phyloP scores from a whole-genome alignment of 2,329 filamentous ascomycete genomes.

The Penicillium sp. region DNA sequence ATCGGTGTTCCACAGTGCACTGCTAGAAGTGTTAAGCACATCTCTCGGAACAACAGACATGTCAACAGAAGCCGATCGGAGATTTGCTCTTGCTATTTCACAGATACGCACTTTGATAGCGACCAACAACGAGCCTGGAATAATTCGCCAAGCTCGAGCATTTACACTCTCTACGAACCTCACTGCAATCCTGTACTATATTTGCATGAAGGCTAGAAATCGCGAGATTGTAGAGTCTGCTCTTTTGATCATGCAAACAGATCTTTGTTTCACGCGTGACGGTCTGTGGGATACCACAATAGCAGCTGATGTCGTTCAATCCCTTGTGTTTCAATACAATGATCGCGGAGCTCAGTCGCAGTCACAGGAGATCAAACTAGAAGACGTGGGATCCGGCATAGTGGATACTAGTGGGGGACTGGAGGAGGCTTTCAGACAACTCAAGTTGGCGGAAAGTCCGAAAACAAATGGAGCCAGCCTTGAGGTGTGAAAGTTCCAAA shows the following conservation, averaged over 20 bases:
- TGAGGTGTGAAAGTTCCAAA: too few species aligned
- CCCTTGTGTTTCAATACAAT: neutral
- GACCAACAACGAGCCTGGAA: neutral
- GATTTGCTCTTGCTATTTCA: neutral
- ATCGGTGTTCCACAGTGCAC: neutral
- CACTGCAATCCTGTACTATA: constrained; percentile 25
- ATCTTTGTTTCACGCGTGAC: constrained; percentile 11
- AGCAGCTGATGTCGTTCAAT: neutral
- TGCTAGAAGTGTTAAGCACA: neutral
- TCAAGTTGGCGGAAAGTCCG: neutral
- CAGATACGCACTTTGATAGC: neutral
- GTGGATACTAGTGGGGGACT: constrained; percentile 3
- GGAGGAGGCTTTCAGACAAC: constrained; percentile 6
- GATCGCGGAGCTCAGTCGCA: constrained; percentile 16
- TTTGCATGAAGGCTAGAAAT: constrained; percentile 24
- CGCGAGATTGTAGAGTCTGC: constrained; percentile 10
- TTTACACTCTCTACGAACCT: constrained; percentile 28
- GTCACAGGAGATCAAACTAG: neutral
- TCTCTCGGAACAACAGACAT: neutral
- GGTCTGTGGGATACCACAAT: neutral
- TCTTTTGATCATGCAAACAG: constrained; percentile 21
- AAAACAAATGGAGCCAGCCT: too few species aligned
- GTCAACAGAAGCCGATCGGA: neutral
- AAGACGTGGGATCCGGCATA: constrained; percentile 9
- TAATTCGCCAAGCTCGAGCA: neutral